These are phyloP conservation scores for Willaertia magna DNA, from an alignment of 208 protist species.

Conservation along the genomic window DNA sequence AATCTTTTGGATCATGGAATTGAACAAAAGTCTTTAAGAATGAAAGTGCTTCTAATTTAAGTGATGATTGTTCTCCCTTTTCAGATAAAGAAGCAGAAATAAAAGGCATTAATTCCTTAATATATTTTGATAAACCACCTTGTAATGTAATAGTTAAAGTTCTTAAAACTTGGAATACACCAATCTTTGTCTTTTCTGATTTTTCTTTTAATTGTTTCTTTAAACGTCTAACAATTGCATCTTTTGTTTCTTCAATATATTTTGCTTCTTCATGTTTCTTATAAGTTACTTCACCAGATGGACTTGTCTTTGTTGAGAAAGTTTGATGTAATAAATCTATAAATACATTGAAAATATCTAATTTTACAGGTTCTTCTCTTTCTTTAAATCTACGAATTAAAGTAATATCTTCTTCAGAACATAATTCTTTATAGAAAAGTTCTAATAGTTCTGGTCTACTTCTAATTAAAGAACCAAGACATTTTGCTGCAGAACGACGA, in stretches of 20 bases:
- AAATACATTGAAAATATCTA: constrained; percentile 53
- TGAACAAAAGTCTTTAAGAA: constrained; percentile 36
- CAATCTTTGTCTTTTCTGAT: constrained; percentile 37
- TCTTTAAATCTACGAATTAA: constrained; percentile 33
- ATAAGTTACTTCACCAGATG: background rate
- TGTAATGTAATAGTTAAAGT: constrained; percentile 28
- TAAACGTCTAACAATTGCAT: constrained; percentile 26
- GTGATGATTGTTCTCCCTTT: background rate
- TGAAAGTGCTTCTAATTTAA: constrained; percentile 42
- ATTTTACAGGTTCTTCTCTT: constrained; percentile 50
- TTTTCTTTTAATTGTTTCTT: constrained; percentile 44
- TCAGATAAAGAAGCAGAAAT: background rate
- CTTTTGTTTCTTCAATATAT: constrained; percentile 3
- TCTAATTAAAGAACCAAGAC: constrained; percentile 39
- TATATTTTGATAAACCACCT: background rate
- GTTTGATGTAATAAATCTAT: constrained; percentile 40
- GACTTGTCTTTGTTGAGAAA: background rate
- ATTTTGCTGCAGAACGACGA: constrained; percentile 46
- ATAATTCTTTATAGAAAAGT: constrained; percentile 26
- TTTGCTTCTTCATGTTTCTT: constrained; percentile 12
- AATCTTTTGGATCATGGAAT: constrained; percentile 22
- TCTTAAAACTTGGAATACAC: constrained; percentile 37
- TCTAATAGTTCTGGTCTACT: constrained; percentile 42
- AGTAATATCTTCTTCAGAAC: background rate
- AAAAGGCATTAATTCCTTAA: background rate